Percentiles rank a stretch among this genome's conserved stretches.
Evolutionary conservation across 139 green algal species (phyloP).

Genomic region (Chlamydomonas asymmetrica): DNA sequence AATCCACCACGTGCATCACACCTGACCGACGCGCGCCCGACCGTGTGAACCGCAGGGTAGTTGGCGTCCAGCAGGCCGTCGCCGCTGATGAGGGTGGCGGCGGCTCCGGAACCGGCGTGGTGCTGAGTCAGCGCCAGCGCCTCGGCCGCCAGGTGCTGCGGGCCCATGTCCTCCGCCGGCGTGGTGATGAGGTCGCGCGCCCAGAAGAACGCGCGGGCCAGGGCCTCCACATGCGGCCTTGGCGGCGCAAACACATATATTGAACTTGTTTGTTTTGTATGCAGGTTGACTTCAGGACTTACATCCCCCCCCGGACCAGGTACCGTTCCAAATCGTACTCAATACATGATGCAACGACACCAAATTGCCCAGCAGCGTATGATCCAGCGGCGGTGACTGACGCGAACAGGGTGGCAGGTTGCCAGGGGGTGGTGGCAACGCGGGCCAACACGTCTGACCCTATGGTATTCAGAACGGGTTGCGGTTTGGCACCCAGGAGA

Average conservation of each 20-base stretch:
- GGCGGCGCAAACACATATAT: not conserved
- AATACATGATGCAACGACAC: too few species aligned
- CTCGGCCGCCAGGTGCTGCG: constrained; percentile 55
- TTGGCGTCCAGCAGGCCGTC: constrained; percentile 55
- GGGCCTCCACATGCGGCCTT: constrained; percentile 1
- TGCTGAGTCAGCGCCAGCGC: constrained; percentile 42
- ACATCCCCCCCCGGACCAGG: too few species aligned
- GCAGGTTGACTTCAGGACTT: not conserved
- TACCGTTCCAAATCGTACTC: too few species aligned
- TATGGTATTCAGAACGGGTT: too few species aligned
- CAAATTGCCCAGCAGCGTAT: too few species aligned
- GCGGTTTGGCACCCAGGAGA: too few species aligned
- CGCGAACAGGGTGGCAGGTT: too few species aligned
- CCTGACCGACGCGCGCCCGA: too few species aligned
- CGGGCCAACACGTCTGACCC: too few species aligned
- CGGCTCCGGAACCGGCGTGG: constrained; percentile 14
- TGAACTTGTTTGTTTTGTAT: not conserved
- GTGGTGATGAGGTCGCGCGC: constrained; percentile 69
- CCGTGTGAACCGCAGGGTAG: constrained; percentile 67
- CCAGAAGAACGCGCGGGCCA: constrained; percentile 32
- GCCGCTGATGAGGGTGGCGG: constrained; percentile 26
- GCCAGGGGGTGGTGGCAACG: too few species aligned
- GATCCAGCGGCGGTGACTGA: too few species aligned
- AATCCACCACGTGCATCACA: not conserved
- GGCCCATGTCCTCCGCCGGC: constrained; percentile 64